phyloP scores from a whole-genome alignment of 75 land plant genomes.

The Selaginella tamariscina region DNA sequence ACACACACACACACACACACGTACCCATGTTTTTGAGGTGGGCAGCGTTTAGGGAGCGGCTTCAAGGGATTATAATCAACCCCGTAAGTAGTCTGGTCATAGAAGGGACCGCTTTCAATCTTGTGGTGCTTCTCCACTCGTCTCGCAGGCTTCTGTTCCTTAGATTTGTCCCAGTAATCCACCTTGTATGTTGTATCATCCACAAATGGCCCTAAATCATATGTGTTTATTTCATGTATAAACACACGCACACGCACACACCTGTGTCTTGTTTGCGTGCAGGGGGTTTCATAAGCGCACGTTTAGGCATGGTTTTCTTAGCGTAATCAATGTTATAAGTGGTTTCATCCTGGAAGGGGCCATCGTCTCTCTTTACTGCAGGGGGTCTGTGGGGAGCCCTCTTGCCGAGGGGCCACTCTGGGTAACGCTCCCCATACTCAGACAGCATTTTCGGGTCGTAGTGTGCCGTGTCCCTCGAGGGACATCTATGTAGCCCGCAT shows the following conservation, averaged over 20 bases:
- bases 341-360: slow-evolving; percentile 11
- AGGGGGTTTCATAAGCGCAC: not conserved
- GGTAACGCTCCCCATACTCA: slow-evolving; percentile 17
- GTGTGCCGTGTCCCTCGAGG: slow-evolving; percentile 13
- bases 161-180: slow-evolving; percentile 21
- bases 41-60: not conserved
- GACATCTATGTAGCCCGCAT: slow-evolving; percentile 25
- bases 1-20: no score
- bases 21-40: slow-evolving; percentile 14
- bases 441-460: slow-evolving; percentile 16
- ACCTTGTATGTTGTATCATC: slow-evolving; percentile 22
- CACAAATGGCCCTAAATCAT: slow-evolving; percentile 5
- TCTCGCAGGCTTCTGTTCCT: slow-evolving; percentile 4
- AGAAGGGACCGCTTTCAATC: not conserved
- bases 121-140: not conserved
- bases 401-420: slow-evolving; percentile 23
- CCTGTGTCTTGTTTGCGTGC: slow-evolving; percentile 9
- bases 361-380: not conserved
- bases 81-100: slow-evolving; percentile 13
- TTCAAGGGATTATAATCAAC: slow-evolving; percentile 11
- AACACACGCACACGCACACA: not conserved
- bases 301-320: slow-evolving; percentile 1
- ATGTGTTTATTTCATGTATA: not conserved
- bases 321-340: slow-evolving; percentile 13
- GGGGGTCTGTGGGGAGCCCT: slow-evolving; percentile 3